These are phyloP conservation scores for Paramecium sexaurelia DNA, from an alignment of 73 alveolate genomes.

Conservation along the genomic window DNA sequence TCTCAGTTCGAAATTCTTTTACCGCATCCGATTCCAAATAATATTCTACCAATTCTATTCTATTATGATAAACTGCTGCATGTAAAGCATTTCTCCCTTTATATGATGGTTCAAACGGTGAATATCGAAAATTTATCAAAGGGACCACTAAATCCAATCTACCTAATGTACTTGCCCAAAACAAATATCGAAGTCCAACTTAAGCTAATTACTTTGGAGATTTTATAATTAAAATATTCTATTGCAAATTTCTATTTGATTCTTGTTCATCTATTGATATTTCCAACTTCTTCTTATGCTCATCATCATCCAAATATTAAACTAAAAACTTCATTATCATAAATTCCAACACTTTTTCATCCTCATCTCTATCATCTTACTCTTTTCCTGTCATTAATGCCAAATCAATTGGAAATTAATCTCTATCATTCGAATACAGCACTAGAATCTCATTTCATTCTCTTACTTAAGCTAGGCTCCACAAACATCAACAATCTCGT, in stretches of 20 bases:
- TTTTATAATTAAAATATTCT: background rate
- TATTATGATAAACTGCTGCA: background rate
- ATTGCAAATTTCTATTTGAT: background rate
- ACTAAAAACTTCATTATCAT: background rate
- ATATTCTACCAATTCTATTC: background rate
- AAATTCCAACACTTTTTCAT: background rate
- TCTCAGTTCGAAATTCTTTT: background rate
- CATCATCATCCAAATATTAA: background rate
- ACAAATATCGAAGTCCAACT: conserved; percentile 27
- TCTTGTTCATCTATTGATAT: background rate
- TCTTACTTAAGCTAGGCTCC: background rate
- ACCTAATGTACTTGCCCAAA: conserved; percentile 9
- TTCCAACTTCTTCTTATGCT: background rate
- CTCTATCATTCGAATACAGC: conserved; percentile 19
- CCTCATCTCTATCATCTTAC: background rate
- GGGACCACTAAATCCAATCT: background rate
- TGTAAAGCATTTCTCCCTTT: conserved; percentile 25
- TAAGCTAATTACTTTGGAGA: background rate
- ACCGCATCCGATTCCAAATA: background rate
- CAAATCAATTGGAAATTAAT: conserved; percentile 16
- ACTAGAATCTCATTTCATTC: background rate
- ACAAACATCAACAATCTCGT: background rate
- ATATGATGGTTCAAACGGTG: conserved; percentile 10
- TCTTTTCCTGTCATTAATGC: background rate
- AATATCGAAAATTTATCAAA: background rate